Evolutionary conservation across 805 yeast genomes (phyloP).

Genomic region (Dipodascopsis uninucleata): DNA sequence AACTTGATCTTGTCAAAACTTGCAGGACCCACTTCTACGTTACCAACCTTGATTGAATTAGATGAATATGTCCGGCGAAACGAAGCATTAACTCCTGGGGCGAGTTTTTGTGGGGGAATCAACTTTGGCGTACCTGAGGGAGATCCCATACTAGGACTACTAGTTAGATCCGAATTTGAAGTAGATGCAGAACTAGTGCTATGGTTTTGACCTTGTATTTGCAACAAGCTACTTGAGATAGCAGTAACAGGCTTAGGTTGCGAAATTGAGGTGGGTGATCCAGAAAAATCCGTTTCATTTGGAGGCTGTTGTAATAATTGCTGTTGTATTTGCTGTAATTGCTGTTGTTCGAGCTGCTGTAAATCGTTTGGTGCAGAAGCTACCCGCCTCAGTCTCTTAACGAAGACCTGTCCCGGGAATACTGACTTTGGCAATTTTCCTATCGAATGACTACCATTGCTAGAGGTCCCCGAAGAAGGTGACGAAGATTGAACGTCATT

Average conservation of each 20-base stretch:
- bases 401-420: constrained; percentile 25
- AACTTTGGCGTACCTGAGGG: constrained; percentile 1
- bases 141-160: background rate
- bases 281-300: no score
- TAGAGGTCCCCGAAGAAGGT: constrained; percentile 2
- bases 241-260: constrained; percentile 14
- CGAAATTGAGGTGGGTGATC: constrained; percentile 2
- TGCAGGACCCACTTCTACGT: constrained; percentile 77
- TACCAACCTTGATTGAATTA: constrained; percentile 67
- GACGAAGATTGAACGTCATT: constrained; percentile 1
- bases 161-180: constrained; percentile 4
- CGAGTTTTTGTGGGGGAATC: background rate
- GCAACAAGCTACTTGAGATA: background rate
- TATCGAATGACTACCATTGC: constrained; percentile 3
- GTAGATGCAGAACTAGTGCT: constrained; percentile 13
- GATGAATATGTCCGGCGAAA: constrained; percentile 59
- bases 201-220: constrained; percentile 8
- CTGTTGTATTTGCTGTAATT: background rate
- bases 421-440: constrained; percentile 20
- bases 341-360: constrained; percentile 32
- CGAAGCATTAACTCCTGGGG: constrained; percentile 8
- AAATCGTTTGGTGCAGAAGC: constrained; percentile 79
- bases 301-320: background rate
- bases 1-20: constrained; percentile 85
- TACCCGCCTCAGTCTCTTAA: constrained; percentile 55